Conservation (phyloP, 495 filamentous ascomycete species). For the Melanomma pulvis-pyrius region DNA sequence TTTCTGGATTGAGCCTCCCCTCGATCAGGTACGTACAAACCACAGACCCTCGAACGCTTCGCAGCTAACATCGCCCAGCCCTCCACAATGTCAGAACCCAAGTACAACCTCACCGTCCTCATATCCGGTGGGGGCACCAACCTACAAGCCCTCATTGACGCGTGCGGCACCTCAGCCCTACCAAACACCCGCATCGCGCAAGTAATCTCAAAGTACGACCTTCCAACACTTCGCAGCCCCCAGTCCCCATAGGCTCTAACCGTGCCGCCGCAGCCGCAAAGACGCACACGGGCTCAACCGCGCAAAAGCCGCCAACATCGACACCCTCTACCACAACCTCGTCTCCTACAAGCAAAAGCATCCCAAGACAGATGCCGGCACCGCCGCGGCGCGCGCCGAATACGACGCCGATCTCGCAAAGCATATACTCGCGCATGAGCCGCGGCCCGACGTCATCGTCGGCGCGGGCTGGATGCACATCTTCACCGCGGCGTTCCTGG, state of each 20-base stretch:
- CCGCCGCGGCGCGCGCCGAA: conserved; percentile 50
- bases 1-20: not conserved
- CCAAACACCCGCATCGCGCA: conserved; percentile 67
- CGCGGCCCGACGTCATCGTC: conserved; percentile 73
- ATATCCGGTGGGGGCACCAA: conserved; percentile 85
- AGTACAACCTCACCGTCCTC: conserved; percentile 57
- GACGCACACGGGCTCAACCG: conserved; percentile 77
- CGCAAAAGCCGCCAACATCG: conserved; percentile 69
- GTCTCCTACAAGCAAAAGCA: conserved; percentile 61
- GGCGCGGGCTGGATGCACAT: conserved; percentile 76
- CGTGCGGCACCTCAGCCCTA: conserved; percentile 56
- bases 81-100: conserved; percentile 14
- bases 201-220: conserved; percentile 69
- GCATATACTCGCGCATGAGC: conserved; percentile 63
- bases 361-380: conserved; percentile 30
- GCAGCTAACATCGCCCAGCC: not conserved
- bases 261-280: conserved; percentile 52
- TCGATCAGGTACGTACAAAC: not conserved
- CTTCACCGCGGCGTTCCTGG: conserved; percentile 64
- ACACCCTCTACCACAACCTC: conserved; percentile 85
- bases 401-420: conserved; percentile 83
- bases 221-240: not conserved
- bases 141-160: conserved; percentile 88
- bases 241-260: not conserved
- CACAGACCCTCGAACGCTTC: not conserved